Evolutionary conservation across 257 asterid species (phyloP).

Genomic region (Pogostemon cablin): DNA sequence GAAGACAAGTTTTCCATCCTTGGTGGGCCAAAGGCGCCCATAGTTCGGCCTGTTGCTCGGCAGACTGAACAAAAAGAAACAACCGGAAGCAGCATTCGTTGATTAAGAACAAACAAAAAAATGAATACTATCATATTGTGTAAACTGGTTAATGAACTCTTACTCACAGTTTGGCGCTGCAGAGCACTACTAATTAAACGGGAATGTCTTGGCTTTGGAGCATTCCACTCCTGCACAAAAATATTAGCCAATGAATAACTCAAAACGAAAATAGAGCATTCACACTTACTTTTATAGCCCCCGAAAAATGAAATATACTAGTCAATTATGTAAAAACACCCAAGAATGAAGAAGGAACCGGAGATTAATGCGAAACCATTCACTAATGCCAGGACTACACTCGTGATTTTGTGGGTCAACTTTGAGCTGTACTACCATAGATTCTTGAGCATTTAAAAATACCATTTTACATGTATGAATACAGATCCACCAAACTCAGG

Average conservation of each 20-base stretch:
- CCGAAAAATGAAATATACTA: neutral
- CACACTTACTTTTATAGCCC: neutral
- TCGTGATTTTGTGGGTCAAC: neutral
- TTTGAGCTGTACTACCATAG: neutral
- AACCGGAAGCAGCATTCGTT: neutral
- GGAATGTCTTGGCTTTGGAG: conserved; percentile 79
- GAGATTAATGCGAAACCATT: conserved; percentile 12
- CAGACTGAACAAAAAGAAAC: conserved; percentile 44
- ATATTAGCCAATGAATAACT: conserved; percentile 21
- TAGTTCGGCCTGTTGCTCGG: conserved; percentile 55
- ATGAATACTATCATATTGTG: neutral
- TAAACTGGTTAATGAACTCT: conserved; percentile 31
- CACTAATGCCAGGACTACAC: neutral
- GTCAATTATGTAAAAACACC: neutral
- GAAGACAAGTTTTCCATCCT: conserved; percentile 68
- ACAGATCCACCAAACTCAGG: conserved; percentile 24
- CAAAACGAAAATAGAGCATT: neutral
- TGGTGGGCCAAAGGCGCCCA: conserved; percentile 76
- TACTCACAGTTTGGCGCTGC: conserved; percentile 77
- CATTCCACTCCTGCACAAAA: conserved; percentile 65
- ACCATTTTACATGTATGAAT: neutral
- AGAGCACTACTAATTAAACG: conserved; percentile 69
- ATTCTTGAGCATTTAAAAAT: neutral
- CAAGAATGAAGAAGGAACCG: neutral
- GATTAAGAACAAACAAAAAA: neutral